Conservation (phyloP, 176 grass and related monocot species). For the Rhynchospora pubera region DNA sequence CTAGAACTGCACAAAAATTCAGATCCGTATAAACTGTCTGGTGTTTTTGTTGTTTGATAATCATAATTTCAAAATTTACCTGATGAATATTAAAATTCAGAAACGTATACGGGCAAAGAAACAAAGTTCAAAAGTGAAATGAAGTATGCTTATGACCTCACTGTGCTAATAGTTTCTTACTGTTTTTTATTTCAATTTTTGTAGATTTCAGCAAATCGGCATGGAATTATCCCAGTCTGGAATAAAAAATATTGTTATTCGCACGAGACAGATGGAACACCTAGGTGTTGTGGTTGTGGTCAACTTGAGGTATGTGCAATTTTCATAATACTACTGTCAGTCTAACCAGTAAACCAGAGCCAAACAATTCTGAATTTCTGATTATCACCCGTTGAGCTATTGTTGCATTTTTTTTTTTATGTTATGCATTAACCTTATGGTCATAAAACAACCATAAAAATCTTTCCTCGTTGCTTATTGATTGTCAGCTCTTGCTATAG, state of each 20-base stretch:
- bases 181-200: conserved; percentile 8
- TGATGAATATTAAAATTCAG: not conserved
- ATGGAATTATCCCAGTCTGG: conserved; percentile 58
- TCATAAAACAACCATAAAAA: too few species aligned
- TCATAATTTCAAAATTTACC: not conserved
- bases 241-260: conserved; percentile 60
- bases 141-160: not conserved
- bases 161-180: conserved; percentile 7
- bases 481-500: too few species aligned
- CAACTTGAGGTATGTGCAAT: conserved; percentile 44
- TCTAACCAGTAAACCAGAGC: not conserved
- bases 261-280: conserved; percentile 58
- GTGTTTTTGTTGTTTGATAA: not conserved
- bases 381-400: not conserved
- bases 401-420: too few species aligned
- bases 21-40: too few species aligned
- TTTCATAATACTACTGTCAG: not conserved
- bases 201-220: conserved; percentile 49
- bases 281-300: conserved; percentile 70
- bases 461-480: too few species aligned
- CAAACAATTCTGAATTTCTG: not conserved
- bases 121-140: not conserved
- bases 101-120: not conserved
- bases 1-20: not conserved
- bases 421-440: too few species aligned